Evolutionary conservation across 2,329 filamentous ascomycete genomes (phyloP).

Genomic region (Alternaria angustiovoidea): DNA sequence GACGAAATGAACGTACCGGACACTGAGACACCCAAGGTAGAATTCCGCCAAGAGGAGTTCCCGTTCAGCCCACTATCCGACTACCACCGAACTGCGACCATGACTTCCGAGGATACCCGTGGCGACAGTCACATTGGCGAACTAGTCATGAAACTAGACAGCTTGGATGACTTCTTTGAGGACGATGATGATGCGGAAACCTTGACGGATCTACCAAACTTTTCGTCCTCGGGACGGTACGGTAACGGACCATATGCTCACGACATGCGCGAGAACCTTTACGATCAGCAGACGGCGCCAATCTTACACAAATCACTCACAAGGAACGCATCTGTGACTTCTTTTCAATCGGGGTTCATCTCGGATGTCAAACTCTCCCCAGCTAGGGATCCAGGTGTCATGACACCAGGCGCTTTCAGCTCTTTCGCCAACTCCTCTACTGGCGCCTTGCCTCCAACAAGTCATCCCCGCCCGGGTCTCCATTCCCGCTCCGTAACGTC

Average conservation of each 20-base stretch:
- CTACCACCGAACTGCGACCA: constrained; percentile 84
- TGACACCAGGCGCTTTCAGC: constrained; percentile 67
- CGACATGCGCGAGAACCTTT: constrained; percentile 72
- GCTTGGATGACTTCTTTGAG: constrained; percentile 64
- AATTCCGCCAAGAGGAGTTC: constrained; percentile 91
- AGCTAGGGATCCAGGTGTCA: constrained; percentile 59
- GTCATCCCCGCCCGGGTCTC: constrained; percentile 66
- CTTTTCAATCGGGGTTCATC: constrained; percentile 84
- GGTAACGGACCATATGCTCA: constrained; percentile 36
- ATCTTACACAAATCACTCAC: constrained; percentile 84
- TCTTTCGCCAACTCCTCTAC: constrained; percentile 40
- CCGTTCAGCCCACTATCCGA: constrained; percentile 73
- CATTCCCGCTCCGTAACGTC: constrained; percentile 88
- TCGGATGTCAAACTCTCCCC: constrained; percentile 72
- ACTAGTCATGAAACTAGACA: constrained; percentile 70
- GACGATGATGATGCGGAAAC: constrained; percentile 52
- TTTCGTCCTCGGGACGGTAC: constrained; percentile 43
- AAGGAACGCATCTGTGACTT: constrained; percentile 73
- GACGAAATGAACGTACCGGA: constrained; percentile 61
- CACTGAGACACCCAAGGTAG: constrained; percentile 81
- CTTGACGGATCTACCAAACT: constrained; percentile 44
- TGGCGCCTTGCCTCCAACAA: constrained; percentile 29
- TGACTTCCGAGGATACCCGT: constrained; percentile 85
- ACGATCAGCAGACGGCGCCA: constrained; percentile 91
- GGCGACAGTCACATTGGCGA: constrained; percentile 80